Base-by-base conservation (phyloP, 306 rosid genomes). In the Cucurbita moschata region DNA sequence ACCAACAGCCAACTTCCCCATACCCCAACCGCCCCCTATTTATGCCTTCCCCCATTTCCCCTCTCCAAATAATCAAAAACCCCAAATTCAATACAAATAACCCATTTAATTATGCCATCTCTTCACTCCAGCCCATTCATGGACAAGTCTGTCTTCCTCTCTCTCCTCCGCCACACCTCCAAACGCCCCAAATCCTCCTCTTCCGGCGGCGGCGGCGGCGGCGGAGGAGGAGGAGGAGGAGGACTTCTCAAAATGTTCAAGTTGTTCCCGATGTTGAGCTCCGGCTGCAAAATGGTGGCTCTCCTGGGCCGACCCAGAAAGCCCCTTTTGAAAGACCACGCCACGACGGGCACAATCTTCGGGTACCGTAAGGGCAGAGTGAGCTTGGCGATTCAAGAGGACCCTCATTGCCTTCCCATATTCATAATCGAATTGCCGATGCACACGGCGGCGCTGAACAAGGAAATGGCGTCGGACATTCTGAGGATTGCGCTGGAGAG, bases 221-320 rank as follows among this genome's bases (percentile, higher is more conserved):
- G 38, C 4, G 18, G 71, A 10, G 39, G 72, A 1, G 54, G 81
- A 7, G 26, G 69, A 81, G 3, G 53, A 78, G 91, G 98, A 1
- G 92, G 96, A 0, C 87, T 94, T 3, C 72, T 91, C 2, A 86
- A 87, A 56, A 85, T 94, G 82, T 81, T 94, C 80, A 94, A 91
- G 78, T 86, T 94, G 38, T 86, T 94, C 59, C 99, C 97, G 1
- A 89, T 89, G 97, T 64, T 94, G n/a, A 88, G 84, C 7, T 91
- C 97, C 0, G 97, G 99, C 39, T 94, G 96, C 87, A 94, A 94
- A 79, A 91, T 94, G 99, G 97, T 89, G 42, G 96, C 92, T 0
- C 86, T 94, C 5, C 78, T 94, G 4, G 97, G 99, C 43, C 79
- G 92, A 47, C 95, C 95, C 0, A 72, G 96, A 10, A 89, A 87